Conservation (phyloP, 805 yeast genomes). For the Candida arabinofermentans region DNA sequence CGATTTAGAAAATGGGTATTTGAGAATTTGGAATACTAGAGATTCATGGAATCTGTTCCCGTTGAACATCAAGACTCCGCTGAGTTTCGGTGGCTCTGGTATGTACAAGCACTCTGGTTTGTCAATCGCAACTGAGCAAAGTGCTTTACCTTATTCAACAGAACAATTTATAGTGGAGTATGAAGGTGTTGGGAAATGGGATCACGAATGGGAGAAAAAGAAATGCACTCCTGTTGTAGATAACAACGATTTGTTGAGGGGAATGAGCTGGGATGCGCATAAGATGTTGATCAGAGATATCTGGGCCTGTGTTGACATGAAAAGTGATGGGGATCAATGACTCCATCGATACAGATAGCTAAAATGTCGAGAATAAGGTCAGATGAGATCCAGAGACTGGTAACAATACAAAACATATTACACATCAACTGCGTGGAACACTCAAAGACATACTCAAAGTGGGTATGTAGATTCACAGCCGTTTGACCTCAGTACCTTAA, state of each 20-base stretch:
- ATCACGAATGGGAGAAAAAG: conserved; percentile 14
- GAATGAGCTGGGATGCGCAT: conserved; percentile 18
- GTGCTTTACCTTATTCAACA: conserved; percentile 5
- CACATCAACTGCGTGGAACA: conserved; percentile 28
- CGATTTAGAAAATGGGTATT: conserved; percentile 13
- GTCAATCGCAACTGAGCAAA: conserved; percentile 20
- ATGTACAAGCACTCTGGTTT: conserved; percentile 19
- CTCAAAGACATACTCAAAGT: neutral
- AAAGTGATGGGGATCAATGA: conserved; percentile 3
- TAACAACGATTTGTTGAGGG: conserved; percentile 12
- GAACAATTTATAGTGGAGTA: conserved; percentile 16
- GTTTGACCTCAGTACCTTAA: conserved; percentile 12
- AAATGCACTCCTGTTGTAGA: conserved; percentile 14
- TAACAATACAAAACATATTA: conserved; percentile 26
- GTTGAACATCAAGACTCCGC: conserved; percentile 10
- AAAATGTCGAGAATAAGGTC: conserved; percentile 40
- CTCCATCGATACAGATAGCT: conserved; percentile 30
- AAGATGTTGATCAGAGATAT: conserved; percentile 14
- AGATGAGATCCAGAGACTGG: conserved; percentile 38
- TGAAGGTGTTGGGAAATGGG: conserved; percentile 20
- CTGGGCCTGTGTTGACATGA: conserved; percentile 20
- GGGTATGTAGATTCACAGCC: neutral
- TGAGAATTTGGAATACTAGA: conserved; percentile 21
- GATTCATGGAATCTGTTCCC: conserved; percentile 22
- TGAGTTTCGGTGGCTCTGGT: conserved; percentile 8